Base-by-base conservation (phyloP, 768 basidiomycete genomes). In the Naganishia vishniacii region DNA sequence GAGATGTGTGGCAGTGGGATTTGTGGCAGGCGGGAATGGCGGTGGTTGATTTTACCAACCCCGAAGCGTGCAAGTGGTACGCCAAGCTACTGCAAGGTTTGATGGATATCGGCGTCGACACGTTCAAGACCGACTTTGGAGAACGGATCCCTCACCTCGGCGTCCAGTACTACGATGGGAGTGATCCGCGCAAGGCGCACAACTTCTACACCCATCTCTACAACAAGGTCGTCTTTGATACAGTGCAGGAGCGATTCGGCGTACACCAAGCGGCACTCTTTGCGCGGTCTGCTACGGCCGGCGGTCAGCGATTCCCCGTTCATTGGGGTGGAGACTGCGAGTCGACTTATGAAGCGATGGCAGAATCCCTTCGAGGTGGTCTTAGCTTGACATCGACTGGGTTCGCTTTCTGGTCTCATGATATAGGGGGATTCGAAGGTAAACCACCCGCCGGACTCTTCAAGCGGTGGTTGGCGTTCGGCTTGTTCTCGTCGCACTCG, bases 351-450 rank as follows among this genome's bases (percentile, higher is more conserved):
- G 85, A 86, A 72, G 87, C 86, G 4, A 88, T 89, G 86, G 85
- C 85, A 0, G 86, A 89, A 75, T 83, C 85, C 1, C 76, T 88
- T 58, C 81, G 86, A 4, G 87, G 87, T 11, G 75, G 77, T 1
- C 76, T 89, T n/a, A 85, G 84, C 41, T 75, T 88, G 60, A 85
- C 85, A 0, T 64, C 81, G 4, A 86, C 86, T 31, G 86, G 87
- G 0, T 89, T 87, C 68, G 85, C 82, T 0, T 88, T 83, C 75
- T 83, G 85, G 7, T 85, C 85, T 18, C 86, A 87, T 73, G 87
- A 89, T 71, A 87, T 89, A 61, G 87, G 86, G 26, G 87, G 87
- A 0, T 88, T 87, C 67, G 86, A 88, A 66, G 86, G 86, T 11
- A 83, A 83, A 59, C 86, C 86, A 2, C 83, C 83, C 9, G 82